Percentiles rank a stretch among this genome's conserved stretches.
These are phyloP conservation scores for Theobroma cacao DNA, from an alignment of 345 rosid genomes.

Conservation along the genomic window DNA sequence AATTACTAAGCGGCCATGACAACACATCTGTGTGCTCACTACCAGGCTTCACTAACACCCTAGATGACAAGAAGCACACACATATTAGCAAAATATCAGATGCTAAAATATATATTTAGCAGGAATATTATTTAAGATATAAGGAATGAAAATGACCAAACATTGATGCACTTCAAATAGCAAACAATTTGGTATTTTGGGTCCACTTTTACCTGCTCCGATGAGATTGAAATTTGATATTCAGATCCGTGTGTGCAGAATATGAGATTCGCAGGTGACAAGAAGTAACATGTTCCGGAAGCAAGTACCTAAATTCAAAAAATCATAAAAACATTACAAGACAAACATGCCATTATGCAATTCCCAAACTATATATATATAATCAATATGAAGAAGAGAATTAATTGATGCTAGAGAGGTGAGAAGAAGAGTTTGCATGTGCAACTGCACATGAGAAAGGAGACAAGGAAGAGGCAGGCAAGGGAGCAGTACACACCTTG, in stretches of 20 bases:
- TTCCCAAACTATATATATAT: not conserved
- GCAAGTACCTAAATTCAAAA: slow-evolving; percentile 63
- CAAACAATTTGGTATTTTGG: not conserved
- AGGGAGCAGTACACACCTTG: slow-evolving; percentile 43
- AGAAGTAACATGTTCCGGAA: slow-evolving; percentile 72
- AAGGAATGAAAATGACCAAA: slow-evolving; percentile 16
- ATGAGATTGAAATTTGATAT: slow-evolving; percentile 97
- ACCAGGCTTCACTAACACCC: slow-evolving; percentile 58
- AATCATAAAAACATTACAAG: not conserved
- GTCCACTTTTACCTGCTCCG: slow-evolving; percentile 75
- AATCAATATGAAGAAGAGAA: not conserved
- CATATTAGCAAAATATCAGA: slow-evolving; percentile 35
- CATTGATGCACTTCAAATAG: not conserved
- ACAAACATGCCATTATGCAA: not conserved
- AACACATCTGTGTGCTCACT: slow-evolving; percentile 45
- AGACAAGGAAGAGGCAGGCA: slow-evolving; percentile 4
- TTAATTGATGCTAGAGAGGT: not conserved
- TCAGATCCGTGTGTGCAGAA: slow-evolving; percentile 95
- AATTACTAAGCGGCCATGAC: slow-evolving; percentile 49
- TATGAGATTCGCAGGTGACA: slow-evolving; percentile 87
- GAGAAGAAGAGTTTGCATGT: not conserved
- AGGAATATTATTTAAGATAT: not conserved
- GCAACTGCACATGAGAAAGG: not conserved
- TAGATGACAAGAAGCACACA: slow-evolving; percentile 41
- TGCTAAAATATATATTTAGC: slow-evolving; percentile 9